Evolutionary conservation across 257 asterid genomes (phyloP), one percentile per base, ranked within the genome.

Genomic region (Solanum acaule): DNA sequence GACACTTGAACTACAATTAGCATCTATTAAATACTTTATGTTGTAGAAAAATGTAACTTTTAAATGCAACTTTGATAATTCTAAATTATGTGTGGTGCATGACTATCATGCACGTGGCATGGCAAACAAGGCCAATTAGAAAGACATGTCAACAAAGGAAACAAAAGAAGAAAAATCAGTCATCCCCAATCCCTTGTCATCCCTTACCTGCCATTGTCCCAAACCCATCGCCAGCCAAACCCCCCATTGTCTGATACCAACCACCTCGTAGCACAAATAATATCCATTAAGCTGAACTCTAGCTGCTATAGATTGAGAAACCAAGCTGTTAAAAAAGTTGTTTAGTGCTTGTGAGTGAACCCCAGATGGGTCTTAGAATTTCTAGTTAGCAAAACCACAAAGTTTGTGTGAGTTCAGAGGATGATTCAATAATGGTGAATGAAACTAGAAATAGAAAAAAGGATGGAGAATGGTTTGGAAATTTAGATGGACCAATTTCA

Each of bases 361-460:
- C 15, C 92, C 93, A 86, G 87, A 63, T 75, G 89, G 90, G 86
- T 92, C 91, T 37, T 88, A 94, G 90, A 94, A 92, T 23, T 93
- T 92, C 46, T 94, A 94, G 89, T 93, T 92, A 2, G 98, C 97
- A 90, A 98, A 95, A 91, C 98, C 99, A 95, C 94, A 29, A 94
- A 83, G 83, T 61, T 86, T 23, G n/a, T n/a, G 94, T 93, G 93
- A 90, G 81, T 87, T 92, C 94, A 16, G 1, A 29, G n/a, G 85
- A 81, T 22, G 94, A 88, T n/a, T 76, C 88, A 72, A 42, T 81
- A 34, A 79, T 72, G 72, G 90, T 1, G 77, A 87, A 87, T 35
- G 63, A 52, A 52, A 82, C 77, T 18, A 83, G 59, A 59, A 91
- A 82, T 31, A 78, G 35, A 87, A 86, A 90, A 67, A 42, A 56